These are phyloP conservation scores for Cercospora brassicicola DNA, from an alignment of 2,329 filamentous ascomycete genomes.

Conservation along the genomic window DNA sequence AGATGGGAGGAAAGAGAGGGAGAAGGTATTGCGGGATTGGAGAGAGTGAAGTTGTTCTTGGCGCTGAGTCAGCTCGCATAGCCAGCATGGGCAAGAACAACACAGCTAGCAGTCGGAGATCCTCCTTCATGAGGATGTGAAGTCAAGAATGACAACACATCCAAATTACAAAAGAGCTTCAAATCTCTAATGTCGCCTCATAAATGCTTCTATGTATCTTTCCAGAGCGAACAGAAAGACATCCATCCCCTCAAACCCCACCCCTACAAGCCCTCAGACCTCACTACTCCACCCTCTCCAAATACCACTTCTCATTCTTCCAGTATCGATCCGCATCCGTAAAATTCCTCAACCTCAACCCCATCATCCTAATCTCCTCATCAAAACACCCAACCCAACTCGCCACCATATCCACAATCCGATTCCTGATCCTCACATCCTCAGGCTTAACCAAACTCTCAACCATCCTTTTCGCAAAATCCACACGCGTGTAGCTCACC, in stretches of 20 bases:
- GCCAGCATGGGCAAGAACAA: too few species aligned
- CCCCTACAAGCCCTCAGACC: neutral
- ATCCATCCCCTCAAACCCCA: neutral
- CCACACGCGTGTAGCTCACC: neutral
- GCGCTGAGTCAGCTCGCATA: neutral
- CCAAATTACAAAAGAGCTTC: neutral
- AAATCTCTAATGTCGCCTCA: neutral
- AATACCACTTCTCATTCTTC: neutral
- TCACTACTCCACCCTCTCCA: neutral
- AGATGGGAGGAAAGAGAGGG: neutral
- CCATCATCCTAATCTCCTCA: neutral
- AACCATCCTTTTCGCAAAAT: slow-evolving; percentile 13
- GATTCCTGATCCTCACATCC: neutral
- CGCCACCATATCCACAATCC: neutral
- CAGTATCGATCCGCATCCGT: neutral
- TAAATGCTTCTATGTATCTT: neutral
- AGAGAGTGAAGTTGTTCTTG: neutral
- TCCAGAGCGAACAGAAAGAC: neutral
- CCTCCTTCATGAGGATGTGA: neutral
- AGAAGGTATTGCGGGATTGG: neutral
- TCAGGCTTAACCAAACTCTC: neutral
- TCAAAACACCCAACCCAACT: neutral
- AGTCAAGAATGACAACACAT: too few species aligned
- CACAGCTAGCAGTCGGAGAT: neutral
- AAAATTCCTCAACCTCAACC: neutral